phyloP scores from a whole-genome alignment of 1,139 yeast genomes.

The Candida neerlandica region DNA sequence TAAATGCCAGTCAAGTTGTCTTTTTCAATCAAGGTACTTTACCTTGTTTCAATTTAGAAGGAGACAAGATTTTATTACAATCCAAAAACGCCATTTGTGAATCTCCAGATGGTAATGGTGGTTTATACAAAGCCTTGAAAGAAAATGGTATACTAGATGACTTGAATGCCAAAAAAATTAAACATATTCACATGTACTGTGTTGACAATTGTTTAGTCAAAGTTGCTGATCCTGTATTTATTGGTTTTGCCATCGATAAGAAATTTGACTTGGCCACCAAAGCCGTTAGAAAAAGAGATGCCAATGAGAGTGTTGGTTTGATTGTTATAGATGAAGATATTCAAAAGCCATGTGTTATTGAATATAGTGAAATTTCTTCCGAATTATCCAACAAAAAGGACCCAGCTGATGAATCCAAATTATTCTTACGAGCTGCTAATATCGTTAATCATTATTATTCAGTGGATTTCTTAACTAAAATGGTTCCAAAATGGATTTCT shows the following conservation, averaged over 20 bases:
- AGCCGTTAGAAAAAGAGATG: conserved; percentile 90
- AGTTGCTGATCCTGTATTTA: conserved; percentile 91
- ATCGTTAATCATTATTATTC: conserved; percentile 97
- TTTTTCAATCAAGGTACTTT: conserved; percentile 95
- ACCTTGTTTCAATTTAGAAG: conserved; percentile 81
- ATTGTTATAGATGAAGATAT: conserved; percentile 70
- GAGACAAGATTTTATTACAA: conserved; percentile 68
- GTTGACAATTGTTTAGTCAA: conserved; percentile 92
- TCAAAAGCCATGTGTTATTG: conserved; percentile 85
- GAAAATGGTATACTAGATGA: conserved; percentile 70
- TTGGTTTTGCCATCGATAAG: conserved; percentile 79
- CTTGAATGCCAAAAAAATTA: conserved; percentile 66
- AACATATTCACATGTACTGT: conserved; percentile 95
- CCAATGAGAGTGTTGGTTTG: conserved; percentile 87
- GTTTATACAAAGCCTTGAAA: conserved; percentile 82
- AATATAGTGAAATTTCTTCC: conserved; percentile 84
- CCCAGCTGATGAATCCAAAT: conserved; percentile 50
- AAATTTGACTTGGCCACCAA: conserved; percentile 83
- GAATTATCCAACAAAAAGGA: conserved; percentile 68
- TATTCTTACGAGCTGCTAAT: conserved; percentile 89
- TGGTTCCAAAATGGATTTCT: conserved; percentile 71
- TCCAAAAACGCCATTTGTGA: conserved; percentile 61
- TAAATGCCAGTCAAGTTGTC: conserved; percentile 55
- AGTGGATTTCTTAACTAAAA: conserved; percentile 61
- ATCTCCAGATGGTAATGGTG: conserved; percentile 99